phyloP scores from a whole-genome alignment of 2,329 filamentous ascomycete genomes.

The Exophiala sp. region DNA sequence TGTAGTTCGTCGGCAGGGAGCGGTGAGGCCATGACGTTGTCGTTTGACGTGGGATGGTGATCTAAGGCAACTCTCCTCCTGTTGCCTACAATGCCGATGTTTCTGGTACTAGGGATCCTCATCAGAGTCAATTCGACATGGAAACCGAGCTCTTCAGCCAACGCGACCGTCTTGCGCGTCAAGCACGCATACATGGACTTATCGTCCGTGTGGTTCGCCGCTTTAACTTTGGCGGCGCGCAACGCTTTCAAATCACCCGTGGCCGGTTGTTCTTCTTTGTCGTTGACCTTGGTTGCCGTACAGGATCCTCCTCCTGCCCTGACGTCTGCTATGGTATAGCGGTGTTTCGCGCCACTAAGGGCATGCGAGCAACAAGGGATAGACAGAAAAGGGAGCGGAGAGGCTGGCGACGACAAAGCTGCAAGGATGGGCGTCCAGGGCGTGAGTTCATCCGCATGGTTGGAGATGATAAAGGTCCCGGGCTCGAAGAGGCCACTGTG shows the following conservation, averaged over 20 bases:
- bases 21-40: constrained; percentile 16
- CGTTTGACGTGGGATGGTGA: not conserved
- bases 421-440: constrained; percentile 91
- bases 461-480: constrained; percentile 88
- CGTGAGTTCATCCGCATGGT: constrained; percentile 94
- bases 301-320: constrained; percentile 5
- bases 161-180: constrained; percentile 66
- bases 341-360: constrained; percentile 66
- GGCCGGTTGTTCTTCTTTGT: constrained; percentile 30
- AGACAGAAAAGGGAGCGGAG: constrained; percentile 73
- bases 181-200: constrained; percentile 76
- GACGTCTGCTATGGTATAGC: constrained; percentile 41
- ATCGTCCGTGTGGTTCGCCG: constrained; percentile 35
- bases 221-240: constrained; percentile 35
- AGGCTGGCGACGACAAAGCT: constrained; percentile 48
- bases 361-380: constrained; percentile 95
- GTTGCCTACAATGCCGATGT: constrained; percentile 72
- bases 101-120: constrained; percentile 86
- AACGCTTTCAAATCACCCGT: constrained; percentile 40
- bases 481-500: constrained; percentile 59
- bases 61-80: constrained; percentile 10
- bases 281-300: constrained; percentile 23
- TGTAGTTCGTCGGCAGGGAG: constrained; percentile 52
- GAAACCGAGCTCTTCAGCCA: constrained; percentile 69
- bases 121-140: constrained; percentile 75